A percentile compares a stretch with the other conserved stretches of the same genome.
phyloP scores from a whole-genome alignment of 1,139 yeast genomes.

The Blastobotrys niveus region DNA sequence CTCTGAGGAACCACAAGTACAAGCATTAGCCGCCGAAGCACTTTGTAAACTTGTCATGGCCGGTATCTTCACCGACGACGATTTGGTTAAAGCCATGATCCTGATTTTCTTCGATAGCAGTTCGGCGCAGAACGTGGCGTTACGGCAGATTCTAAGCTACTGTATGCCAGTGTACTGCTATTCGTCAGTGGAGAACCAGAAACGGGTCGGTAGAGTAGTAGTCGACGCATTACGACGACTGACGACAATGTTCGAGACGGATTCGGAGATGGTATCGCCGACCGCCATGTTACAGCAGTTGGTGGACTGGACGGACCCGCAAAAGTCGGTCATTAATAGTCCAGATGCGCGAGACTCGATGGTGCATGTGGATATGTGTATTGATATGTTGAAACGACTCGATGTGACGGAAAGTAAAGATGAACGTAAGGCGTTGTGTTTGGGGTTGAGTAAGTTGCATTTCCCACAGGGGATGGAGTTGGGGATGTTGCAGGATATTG shows the following conservation, averaged over 20 bases:
- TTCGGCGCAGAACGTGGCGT: conserved; percentile 55
- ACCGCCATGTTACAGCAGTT: conserved; percentile 66
- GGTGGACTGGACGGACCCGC: conserved; percentile 83
- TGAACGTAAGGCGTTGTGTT: conserved; percentile 52
- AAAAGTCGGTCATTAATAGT: conserved; percentile 50
- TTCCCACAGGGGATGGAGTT: conserved; percentile 29
- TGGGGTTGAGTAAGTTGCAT: conserved; percentile 47
- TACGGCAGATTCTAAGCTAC: conserved; percentile 77
- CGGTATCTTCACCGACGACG: conserved; percentile 65
- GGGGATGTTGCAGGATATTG: conserved; percentile 18
- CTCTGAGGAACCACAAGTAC: conserved; percentile 57
- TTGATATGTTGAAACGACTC: conserved; percentile 46
- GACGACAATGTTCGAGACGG: conserved; percentile 40
- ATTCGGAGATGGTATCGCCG: conserved; percentile 44
- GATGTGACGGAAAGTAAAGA: conserved; percentile 44
- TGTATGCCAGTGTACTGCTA: conserved; percentile 88
- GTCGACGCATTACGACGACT: conserved; percentile 64
- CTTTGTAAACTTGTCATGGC: conserved; percentile 76
- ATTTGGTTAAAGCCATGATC: conserved; percentile 64
- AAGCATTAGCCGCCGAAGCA: conserved; percentile 81
- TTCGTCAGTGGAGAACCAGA: conserved; percentile 71
- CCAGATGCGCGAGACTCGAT: conserved; percentile 34
- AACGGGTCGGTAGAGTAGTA: conserved; percentile 55
- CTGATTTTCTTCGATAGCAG: conserved; percentile 70
- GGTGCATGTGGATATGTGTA: conserved; percentile 54